phyloP scores from a whole-genome alignment of 129 eudicot species.

The Oenanthe sinensis region DNA sequence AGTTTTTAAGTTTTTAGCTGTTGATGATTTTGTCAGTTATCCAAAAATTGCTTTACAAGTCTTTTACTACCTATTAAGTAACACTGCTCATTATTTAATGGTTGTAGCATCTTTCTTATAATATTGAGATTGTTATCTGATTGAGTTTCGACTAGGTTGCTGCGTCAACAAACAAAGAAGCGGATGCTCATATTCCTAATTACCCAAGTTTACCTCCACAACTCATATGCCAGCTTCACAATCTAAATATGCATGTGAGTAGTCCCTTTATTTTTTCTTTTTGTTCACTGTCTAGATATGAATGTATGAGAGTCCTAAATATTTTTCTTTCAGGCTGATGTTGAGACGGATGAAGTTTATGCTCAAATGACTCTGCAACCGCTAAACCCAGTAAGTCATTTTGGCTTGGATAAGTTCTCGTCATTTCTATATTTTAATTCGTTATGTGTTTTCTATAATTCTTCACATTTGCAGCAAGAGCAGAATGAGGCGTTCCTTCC shows the following conservation, averaged over 20 bases:
- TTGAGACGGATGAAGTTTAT: constrained; percentile 84
- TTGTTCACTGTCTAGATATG: neutral
- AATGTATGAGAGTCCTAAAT: constrained; percentile 4
- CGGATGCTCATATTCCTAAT: constrained; percentile 76
- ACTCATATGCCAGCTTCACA: constrained; percentile 89
- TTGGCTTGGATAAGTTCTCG: neutral
- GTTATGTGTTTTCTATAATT: neutral
- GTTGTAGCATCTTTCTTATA: neutral
- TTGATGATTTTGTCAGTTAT: neutral
- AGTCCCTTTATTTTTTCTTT: neutral
- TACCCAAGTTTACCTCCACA: constrained; percentile 89
- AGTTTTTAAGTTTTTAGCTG: neutral
- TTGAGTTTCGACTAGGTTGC: constrained; percentile 48
- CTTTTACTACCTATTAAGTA: neutral
- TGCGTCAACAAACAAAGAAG: constrained; percentile 80
- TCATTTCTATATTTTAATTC: neutral
- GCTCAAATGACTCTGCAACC: constrained; percentile 95
- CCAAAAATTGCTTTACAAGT: neutral
- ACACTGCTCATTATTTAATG: neutral
- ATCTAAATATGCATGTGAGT: constrained; percentile 86
- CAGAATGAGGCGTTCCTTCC: constrained; percentile 79
- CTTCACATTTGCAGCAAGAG: constrained; percentile 45
- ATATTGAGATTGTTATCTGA: neutral
- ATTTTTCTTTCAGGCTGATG: constrained; percentile 65
- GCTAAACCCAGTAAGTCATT: constrained; percentile 51